Percentiles rank a stretch among this genome's conserved stretches.
phyloP scores from a whole-genome alignment of 768 basidiomycete species.

The Paxillus ammoniavirescens region DNA sequence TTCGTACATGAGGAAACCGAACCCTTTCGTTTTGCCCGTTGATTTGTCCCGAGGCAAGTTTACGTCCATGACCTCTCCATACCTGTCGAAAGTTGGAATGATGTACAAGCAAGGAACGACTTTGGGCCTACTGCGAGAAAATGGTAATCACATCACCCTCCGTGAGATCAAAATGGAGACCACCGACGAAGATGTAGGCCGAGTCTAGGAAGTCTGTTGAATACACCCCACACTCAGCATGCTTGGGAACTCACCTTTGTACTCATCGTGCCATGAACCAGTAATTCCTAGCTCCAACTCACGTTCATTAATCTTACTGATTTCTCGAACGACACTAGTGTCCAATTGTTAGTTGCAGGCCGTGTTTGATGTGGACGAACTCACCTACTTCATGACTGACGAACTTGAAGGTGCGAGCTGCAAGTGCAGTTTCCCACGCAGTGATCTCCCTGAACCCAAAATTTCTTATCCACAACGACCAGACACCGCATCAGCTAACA shows the following conservation, averaged over 20 bases:
- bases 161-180: constrained; percentile 83
- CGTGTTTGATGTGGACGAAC: not conserved
- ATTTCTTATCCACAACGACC: constrained; percentile 13
- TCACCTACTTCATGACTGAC: constrained; percentile 68
- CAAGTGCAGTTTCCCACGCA: constrained; percentile 23
- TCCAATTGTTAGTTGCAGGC: constrained; percentile 9
- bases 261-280: constrained; percentile 95
- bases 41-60: constrained; percentile 94
- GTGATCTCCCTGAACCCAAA: constrained; percentile 11
- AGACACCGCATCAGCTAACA: constrained; percentile 7
- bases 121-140: constrained; percentile 84
- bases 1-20: constrained; percentile 98
- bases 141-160: constrained; percentile 98
- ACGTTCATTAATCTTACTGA: constrained; percentile 87
- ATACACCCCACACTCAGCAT: not conserved
- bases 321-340: constrained; percentile 85
- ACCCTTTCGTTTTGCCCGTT: constrained; percentile 88
- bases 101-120: not conserved
- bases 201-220: constrained; percentile 56
- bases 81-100: constrained; percentile 46
- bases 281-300: constrained; percentile 78
- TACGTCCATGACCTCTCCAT: constrained; percentile 94
- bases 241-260: constrained; percentile 55
- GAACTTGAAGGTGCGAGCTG: not conserved
- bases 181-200: constrained; percentile 93